Percentiles rank a stretch among this genome's conserved stretches.
These are phyloP conservation scores for Eragrostis curvula DNA, from an alignment of 176 grass and related monocot species.

Conservation along the genomic window DNA sequence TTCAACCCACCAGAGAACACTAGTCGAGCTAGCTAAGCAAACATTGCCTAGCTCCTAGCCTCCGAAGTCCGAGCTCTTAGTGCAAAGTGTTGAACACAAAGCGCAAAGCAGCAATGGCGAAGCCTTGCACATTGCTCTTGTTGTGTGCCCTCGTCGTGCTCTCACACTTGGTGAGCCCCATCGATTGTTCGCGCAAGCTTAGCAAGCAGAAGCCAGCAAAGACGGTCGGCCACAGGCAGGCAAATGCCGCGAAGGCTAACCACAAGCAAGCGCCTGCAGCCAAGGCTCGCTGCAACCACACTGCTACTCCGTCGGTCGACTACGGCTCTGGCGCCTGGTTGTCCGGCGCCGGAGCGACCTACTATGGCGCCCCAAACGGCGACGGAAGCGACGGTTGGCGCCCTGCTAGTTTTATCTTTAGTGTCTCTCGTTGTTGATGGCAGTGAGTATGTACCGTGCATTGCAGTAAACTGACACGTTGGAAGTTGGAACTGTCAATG, in stretches of 20 bases:
- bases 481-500: background rate
- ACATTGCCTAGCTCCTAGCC: constrained; percentile 3
- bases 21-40: constrained; percentile 24
- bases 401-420: background rate
- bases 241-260: background rate
- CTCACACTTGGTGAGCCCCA: constrained; percentile 49
- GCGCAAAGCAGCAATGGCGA: constrained; percentile 43
- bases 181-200: constrained; percentile 48
- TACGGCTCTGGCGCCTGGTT: constrained; percentile 55
- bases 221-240: background rate
- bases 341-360: constrained; percentile 67
- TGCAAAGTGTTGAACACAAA: background rate
- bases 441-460: background rate
- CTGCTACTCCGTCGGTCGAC: background rate
- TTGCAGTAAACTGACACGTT: too few relatives aligned
- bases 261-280: background rate
- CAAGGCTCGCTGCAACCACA: constrained; percentile 36
- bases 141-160: constrained; percentile 25
- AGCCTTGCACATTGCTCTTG: constrained; percentile 16
- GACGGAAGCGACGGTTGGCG: constrained; percentile 75
- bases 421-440: too few relatives aligned
- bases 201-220: background rate
- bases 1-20: constrained; percentile 44
- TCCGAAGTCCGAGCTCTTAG: background rate
- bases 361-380: constrained; percentile 72